These are phyloP conservation scores for Rhytidiadelphus loreus DNA, from an alignment of 225 moss, liverwort and hornwort genomes.

Conservation along the genomic window DNA sequence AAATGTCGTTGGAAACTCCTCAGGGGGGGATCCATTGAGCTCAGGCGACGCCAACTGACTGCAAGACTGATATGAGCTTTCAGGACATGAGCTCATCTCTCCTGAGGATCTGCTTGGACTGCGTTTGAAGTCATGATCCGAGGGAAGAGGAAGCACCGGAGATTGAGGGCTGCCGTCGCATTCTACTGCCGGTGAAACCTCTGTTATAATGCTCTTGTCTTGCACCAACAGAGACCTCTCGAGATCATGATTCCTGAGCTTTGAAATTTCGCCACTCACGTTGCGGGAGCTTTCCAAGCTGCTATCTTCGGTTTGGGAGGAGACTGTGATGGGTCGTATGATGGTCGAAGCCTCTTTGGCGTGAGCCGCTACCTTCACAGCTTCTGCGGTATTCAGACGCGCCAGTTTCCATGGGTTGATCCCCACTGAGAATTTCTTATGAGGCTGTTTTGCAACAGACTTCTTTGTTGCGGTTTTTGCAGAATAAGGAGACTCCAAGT, in stretches of 20 bases:
- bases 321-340: conserved; percentile 33
- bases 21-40: conserved; percentile 18
- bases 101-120: conserved; percentile 35
- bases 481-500: conserved; percentile 27
- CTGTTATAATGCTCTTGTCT: conserved; percentile 1
- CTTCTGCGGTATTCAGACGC: conserved; percentile 54
- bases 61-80: conserved; percentile 21
- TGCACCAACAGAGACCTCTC: conserved; percentile 22
- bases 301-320: conserved; percentile 59
- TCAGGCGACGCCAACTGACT: conserved; percentile 34
- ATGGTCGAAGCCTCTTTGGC: conserved; percentile 60
- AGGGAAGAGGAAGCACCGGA: conserved; percentile 5
- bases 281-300: conserved; percentile 56
- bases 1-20: not conserved
- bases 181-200: not conserved
- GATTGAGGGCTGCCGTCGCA: not conserved
- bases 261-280: conserved; percentile 57
- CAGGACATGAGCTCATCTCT: conserved; percentile 23
- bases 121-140: conserved; percentile 4
- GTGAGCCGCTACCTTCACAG: conserved; percentile 46
- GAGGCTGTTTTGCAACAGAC: conserved; percentile 5
- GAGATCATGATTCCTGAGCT: conserved; percentile 28
- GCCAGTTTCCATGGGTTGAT: conserved; percentile 93
- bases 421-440: conserved; percentile 38
- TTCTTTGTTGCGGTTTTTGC: conserved; percentile 20